Base-by-base conservation (phyloP, 2,329 filamentous ascomycete genomes). In the Monilinia fructicola region DNA sequence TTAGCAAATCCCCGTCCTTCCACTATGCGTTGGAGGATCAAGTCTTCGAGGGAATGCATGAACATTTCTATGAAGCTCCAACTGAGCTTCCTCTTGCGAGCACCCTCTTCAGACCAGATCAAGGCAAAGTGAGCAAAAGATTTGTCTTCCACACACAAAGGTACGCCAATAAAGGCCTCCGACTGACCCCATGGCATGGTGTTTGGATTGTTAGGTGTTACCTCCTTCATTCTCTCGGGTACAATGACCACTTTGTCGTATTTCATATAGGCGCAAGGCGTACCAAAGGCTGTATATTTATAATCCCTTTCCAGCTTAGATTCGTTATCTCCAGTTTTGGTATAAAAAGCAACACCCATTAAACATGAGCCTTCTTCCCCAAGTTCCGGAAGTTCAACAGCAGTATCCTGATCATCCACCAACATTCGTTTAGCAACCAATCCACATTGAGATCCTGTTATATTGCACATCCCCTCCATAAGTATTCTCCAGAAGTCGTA, bases 241-340 rank as follows among this genome's bases (percentile, higher is more conserved):
- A 91, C 85, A 66, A 90, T 77, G 74, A 90, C 88, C 61, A 90
- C 85, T 75, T 90, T 89, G 78, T 90, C 87, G 74, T 90, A 85
- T 71, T 85, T 86, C 88, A 91, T 90, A 74, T 89, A 84, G 46
- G 84, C 83, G 76, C 88, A 88, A 5, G 88, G 87, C 69, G 87
- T 74, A 42, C 73, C 85, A 71, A 87, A 88, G 48, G 86, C 84
- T 71, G 86, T 83, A 76, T 88, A 89, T 70, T 86, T 85, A 77
- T 85, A 85, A 72, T 89, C 83, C 69, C 83, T 82, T 71, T 86
- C 79, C 61, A 86, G 81, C 31, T 82, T 79, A 68, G 82, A 80
- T 62, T 78, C 79, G 65, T 81, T 81, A 60, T 80, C 79, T 38
- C 84, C 87, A 71, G 87, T 84, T 72, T 88, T 85, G 77, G 87